These are phyloP conservation scores for Talaromyces thailandensis DNA, from an alignment of 495 filamentous ascomycete species.

Conservation along the genomic window DNA sequence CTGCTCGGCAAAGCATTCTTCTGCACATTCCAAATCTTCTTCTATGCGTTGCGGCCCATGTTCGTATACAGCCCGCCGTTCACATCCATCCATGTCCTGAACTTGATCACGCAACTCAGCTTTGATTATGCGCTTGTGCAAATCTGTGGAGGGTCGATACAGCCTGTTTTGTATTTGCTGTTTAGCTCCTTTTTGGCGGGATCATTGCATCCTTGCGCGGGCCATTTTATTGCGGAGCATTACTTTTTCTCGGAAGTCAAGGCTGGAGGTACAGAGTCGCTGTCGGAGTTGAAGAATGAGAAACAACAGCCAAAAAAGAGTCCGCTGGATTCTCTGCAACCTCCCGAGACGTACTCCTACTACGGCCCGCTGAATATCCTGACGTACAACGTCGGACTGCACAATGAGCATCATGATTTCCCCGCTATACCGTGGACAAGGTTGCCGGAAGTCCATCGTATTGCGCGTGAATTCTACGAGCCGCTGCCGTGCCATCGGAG, in stretches of 20 bases:
- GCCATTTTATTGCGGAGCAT: constrained; percentile 98
- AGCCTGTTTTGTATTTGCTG: constrained; percentile 66
- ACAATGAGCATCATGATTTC: constrained; percentile 99
- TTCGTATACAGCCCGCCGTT: constrained; percentile 84
- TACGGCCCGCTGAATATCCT: constrained; percentile 88
- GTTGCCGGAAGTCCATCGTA: constrained; percentile 60
- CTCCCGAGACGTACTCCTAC: constrained; percentile 96
- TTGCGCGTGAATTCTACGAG: constrained; percentile 90
- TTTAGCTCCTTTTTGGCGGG: constrained; percentile 88
- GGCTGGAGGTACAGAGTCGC: constrained; percentile 47
- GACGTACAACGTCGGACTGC: constrained; percentile 93
- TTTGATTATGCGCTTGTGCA: constrained; percentile 69
- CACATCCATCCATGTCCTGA: constrained; percentile 75
- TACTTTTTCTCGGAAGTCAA: constrained; percentile 82
- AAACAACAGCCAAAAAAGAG: constrained; percentile 18
- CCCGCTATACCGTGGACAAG: constrained; percentile 92
- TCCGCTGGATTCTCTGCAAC: constrained; percentile 39
- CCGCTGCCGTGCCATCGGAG: constrained; percentile 79
- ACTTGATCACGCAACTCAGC: constrained; percentile 62
- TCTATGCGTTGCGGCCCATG: constrained; percentile 98
- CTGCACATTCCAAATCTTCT: constrained; percentile 98
- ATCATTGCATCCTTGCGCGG: constrained; percentile 86
- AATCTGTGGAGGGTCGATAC: constrained; percentile 43
- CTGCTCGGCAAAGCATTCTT: constrained; percentile 97
- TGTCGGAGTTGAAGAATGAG: constrained; percentile 22